phyloP scores from a whole-genome alignment of 2,329 filamentous ascomycete genomes.

The Fusarium tuaranense region DNA sequence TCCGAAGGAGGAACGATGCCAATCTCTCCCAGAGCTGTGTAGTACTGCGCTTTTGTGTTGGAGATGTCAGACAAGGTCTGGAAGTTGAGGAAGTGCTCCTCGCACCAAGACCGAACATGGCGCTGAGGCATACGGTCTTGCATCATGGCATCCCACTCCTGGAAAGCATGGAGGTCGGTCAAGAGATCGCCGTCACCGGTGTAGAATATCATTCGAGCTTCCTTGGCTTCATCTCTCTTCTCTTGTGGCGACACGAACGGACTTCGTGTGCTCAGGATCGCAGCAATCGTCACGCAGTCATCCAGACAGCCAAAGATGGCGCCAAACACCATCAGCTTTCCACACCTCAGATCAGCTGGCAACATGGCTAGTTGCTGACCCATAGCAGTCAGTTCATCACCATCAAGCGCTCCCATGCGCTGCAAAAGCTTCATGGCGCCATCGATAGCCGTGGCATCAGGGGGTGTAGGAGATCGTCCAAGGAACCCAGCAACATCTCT shows the following conservation, averaged over 20 bases:
- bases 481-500: slow-evolving; percentile 85
- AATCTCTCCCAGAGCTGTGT: slow-evolving; percentile 85
- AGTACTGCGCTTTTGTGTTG: slow-evolving; percentile 87
- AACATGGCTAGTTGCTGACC: slow-evolving; percentile 96
- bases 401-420: slow-evolving; percentile 90
- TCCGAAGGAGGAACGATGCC: slow-evolving; percentile 72
- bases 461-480: slow-evolving; percentile 87
- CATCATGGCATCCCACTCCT: slow-evolving; percentile 80
- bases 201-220: slow-evolving; percentile 80
- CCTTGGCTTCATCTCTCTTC: slow-evolving; percentile 83
- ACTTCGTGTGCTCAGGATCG: slow-evolving; percentile 88
- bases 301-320: slow-evolving; percentile 94
- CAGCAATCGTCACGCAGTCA: slow-evolving; percentile 87
- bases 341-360: slow-evolving; percentile 90
- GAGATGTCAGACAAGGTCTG: slow-evolving; percentile 90
- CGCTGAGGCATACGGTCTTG: slow-evolving; percentile 68
- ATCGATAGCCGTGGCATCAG: slow-evolving; percentile 85
- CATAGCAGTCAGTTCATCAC: slow-evolving; percentile 87
- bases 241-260: slow-evolving; percentile 89
- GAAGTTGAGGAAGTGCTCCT: slow-evolving; percentile 84
- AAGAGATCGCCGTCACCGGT: slow-evolving; percentile 86
- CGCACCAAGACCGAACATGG: slow-evolving; percentile 81
- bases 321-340: slow-evolving; percentile 95
- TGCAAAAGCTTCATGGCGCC: slow-evolving; percentile 83
- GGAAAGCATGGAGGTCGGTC: slow-evolving; percentile 86